Evolutionary conservation across 805 yeast species (phyloP).

Genomic region (Brettanomyces anomalus): DNA sequence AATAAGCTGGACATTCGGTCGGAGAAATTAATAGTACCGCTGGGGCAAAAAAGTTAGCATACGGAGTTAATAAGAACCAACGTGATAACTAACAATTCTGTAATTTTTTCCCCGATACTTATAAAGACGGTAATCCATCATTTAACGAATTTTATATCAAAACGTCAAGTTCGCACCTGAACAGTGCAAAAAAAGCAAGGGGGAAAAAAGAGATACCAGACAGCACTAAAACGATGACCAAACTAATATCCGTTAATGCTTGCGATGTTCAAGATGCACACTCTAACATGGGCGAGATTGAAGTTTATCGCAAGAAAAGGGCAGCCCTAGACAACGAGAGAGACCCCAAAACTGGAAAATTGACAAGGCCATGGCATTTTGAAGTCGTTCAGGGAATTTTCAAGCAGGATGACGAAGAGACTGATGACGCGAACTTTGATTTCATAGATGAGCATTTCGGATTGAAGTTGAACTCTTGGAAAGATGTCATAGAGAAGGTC

Average conservation of each 20-base stretch:
- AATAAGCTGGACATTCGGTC: neutral
- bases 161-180: too few species aligned
- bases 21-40: too few species aligned
- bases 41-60: too few species aligned
- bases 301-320: slow-evolving; percentile 8
- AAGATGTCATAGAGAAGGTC: slow-evolving; percentile 25
- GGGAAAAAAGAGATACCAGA: too few species aligned
- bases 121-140: too few species aligned
- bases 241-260: slow-evolving; percentile 13
- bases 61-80: too few species aligned
- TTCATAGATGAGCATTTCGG: slow-evolving; percentile 37
- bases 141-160: too few species aligned
- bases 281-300: slow-evolving; percentile 13
- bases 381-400: slow-evolving; percentile 43
- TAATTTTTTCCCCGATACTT: too few species aligned
- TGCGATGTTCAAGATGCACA: slow-evolving; percentile 23
- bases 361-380: slow-evolving; percentile 35
- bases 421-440: slow-evolving; percentile 40
- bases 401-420: slow-evolving; percentile 33
- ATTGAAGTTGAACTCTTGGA: slow-evolving; percentile 32
- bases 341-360: slow-evolving; percentile 19
- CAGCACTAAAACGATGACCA: too few species aligned
- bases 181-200: too few species aligned
- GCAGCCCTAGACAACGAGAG: slow-evolving; percentile 8
- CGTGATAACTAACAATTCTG: too few species aligned